Evolutionary conservation across 768 basidiomycete species (phyloP).

Genomic region (Exidia glandulosa): DNA sequence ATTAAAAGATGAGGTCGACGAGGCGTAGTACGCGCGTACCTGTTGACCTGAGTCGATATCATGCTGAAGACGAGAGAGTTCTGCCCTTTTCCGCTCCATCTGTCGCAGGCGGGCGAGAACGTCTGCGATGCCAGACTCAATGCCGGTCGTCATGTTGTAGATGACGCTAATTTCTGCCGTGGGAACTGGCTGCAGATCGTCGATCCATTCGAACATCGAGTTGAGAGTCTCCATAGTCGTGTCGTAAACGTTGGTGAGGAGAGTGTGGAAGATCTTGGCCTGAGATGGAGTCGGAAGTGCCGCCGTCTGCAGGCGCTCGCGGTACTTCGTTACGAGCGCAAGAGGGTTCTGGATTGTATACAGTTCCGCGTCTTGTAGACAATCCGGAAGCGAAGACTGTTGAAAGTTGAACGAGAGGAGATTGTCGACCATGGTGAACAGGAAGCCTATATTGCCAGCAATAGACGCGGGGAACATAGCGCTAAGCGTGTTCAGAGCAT

Average conservation of each 20-base stretch:
- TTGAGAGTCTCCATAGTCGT: background rate
- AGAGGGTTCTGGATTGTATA: conserved; percentile 1
- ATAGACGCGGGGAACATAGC: conserved; percentile 16
- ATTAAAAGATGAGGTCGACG: no score
- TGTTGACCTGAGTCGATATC: background rate
- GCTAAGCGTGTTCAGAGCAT: conserved; percentile 15
- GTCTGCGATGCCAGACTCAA: background rate
- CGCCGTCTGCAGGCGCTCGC: background rate
- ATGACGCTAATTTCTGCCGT: background rate
- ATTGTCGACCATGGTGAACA: conserved; percentile 13
- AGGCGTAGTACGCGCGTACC: no score
- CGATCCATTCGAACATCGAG: background rate
- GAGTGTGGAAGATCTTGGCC: background rate
- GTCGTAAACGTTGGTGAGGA: background rate
- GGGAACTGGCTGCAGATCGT: background rate
- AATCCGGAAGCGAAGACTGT: conserved; percentile 8
- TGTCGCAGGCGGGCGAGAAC: background rate
- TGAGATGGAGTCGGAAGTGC: background rate
- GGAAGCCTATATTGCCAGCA: conserved; percentile 16
- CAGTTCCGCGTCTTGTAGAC: conserved; percentile 2
- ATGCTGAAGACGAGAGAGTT: background rate
- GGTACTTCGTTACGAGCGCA: background rate
- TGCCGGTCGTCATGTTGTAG: background rate
- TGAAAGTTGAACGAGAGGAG: conserved; percentile 13
- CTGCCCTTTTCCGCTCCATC: background rate